These are phyloP conservation scores for Flaveria linearis DNA, from an alignment of 129 eudicot genomes.

Conservation along the genomic window DNA sequence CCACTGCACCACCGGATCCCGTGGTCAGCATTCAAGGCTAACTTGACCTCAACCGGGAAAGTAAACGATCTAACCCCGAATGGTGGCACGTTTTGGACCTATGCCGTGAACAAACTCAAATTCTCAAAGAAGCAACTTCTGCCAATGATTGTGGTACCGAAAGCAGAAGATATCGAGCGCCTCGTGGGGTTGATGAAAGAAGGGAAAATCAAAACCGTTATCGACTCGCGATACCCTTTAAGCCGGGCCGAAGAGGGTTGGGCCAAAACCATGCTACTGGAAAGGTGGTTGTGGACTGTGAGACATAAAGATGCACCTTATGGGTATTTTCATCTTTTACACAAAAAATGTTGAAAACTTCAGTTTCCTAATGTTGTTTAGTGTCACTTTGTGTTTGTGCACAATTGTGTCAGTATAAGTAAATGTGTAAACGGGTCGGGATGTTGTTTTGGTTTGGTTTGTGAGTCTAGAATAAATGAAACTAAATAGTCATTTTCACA, in stretches of 20 bases:
- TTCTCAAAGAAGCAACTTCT: constrained; percentile 60
- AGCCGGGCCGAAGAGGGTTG: constrained; percentile 68
- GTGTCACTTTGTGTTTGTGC: neutral
- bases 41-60: constrained; percentile 46
- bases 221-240: constrained; percentile 61
- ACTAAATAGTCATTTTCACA: neutral
- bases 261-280: constrained; percentile 88
- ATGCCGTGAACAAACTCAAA: constrained; percentile 55
- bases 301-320: neutral
- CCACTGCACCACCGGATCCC: constrained; percentile 53
- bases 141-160: constrained; percentile 46
- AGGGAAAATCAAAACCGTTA: constrained; percentile 54
- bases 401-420: no score
- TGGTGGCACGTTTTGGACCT: constrained; percentile 46
- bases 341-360: neutral
- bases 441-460: neutral
- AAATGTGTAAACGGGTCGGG: neutral
- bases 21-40: constrained; percentile 59
- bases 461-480: neutral
- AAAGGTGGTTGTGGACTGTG: constrained; percentile 62
- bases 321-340: neutral
- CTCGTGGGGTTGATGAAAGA: constrained; percentile 59
- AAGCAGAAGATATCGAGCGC: constrained; percentile 45
- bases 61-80: constrained; percentile 59
- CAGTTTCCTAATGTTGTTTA: neutral